Percentiles rank a stretch among this genome's conserved stretches.
Evolutionary conservation across 225 moss, liverwort and hornwort species (phyloP).

Genomic region (Straminergon stramineum): DNA sequence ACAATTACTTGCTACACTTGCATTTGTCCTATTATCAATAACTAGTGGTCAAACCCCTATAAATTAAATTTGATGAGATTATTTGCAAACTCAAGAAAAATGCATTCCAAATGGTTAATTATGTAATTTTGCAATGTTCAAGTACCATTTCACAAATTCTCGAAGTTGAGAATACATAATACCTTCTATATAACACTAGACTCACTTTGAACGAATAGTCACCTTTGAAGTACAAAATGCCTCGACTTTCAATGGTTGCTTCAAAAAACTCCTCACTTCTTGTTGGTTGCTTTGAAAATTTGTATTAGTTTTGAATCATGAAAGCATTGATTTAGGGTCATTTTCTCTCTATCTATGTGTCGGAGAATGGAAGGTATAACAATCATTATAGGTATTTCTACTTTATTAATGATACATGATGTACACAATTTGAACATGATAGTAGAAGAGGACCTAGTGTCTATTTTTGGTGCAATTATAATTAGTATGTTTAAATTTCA

Average conservation of each 20-base stretch:
- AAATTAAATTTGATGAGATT: not conserved
- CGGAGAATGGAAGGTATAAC: too few relatives aligned
- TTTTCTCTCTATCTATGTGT: not conserved
- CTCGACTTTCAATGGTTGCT: not conserved
- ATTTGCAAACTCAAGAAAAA: not conserved
- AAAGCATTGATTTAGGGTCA: not conserved
- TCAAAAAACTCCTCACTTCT: not conserved
- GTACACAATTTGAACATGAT: too few relatives aligned
- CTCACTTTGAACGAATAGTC: not conserved
- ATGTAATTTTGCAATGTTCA: not conserved
- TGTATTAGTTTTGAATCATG: not conserved
- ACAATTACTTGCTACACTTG: not conserved
- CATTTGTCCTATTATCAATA: fast-evolving
- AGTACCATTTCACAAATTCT: not conserved
- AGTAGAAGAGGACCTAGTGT: too few relatives aligned
- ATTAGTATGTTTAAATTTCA: not conserved
- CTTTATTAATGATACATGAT: not conserved
- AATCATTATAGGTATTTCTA: not conserved
- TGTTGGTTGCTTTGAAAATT: not conserved
- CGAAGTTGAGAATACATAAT: not conserved
- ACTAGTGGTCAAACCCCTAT: fast-evolving
- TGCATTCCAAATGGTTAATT: not conserved
- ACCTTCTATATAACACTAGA: not conserved
- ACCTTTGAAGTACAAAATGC: not conserved
- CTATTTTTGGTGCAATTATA: not conserved